Conservation (phyloP, 768 basidiomycete genomes). For the Leccinum boreale region DNA sequence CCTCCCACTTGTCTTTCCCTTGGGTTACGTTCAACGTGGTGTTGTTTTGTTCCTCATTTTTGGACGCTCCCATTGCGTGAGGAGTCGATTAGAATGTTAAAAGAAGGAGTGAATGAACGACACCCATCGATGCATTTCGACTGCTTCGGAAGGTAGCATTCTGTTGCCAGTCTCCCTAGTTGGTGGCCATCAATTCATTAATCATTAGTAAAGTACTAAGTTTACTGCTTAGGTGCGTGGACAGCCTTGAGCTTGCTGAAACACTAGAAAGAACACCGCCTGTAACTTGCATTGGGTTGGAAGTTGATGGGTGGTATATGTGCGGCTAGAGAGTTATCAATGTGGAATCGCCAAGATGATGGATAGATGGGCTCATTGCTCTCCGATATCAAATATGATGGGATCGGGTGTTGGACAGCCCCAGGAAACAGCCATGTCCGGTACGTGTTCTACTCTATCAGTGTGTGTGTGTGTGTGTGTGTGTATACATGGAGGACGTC, state of each 20-base stretch:
- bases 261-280: too few relatives aligned
- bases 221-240: too few relatives aligned
- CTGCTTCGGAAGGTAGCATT: not conserved
- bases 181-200: not conserved
- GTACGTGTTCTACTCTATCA: too few relatives aligned
- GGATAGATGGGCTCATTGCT: not conserved
- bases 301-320: not conserved
- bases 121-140: too few relatives aligned
- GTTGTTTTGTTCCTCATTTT: slow-evolving; percentile 6
- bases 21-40: slow-evolving; percentile 12
- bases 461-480: too few relatives aligned
- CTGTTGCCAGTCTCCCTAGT: not conserved
- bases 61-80: slow-evolving; percentile 24
- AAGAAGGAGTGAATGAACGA: not conserved
- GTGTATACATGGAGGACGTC: not conserved
- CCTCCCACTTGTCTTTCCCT: slow-evolving; percentile 5
- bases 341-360: not conserved
- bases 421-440: not conserved
- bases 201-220: too few relatives aligned
- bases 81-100: slow-evolving; percentile 19
- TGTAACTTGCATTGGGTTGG: too few relatives aligned
- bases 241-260: too few relatives aligned
- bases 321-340: not conserved
- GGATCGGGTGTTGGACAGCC: not conserved
- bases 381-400: not conserved